Evolutionary conservation across 805 yeast species (phyloP).

Genomic region (Sugiyamaella mastotermitis): DNA sequence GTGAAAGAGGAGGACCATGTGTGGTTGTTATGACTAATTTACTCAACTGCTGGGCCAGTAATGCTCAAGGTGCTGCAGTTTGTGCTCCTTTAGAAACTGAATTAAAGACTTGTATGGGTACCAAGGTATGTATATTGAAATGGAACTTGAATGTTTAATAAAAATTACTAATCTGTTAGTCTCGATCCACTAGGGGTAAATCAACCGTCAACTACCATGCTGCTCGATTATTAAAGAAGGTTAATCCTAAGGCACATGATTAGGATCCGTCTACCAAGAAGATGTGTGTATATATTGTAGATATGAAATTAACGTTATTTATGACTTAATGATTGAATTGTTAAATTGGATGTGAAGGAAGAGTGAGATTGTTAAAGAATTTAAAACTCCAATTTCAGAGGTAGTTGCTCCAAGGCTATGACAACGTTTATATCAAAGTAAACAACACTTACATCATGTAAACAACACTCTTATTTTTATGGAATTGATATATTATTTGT

Average conservation of each 20-base stretch:
- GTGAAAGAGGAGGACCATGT: constrained; percentile 62
- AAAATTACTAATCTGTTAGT: constrained; percentile 13
- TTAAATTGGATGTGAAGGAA: too few species aligned
- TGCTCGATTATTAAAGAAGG: constrained; percentile 42
- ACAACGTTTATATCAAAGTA: too few species aligned
- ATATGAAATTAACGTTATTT: too few species aligned
- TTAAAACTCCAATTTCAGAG: too few species aligned
- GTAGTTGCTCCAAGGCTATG: too few species aligned
- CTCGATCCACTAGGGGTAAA: constrained; percentile 23
- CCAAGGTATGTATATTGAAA: constrained; percentile 25
- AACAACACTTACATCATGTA: too few species aligned
- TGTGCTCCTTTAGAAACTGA: constrained; percentile 65
- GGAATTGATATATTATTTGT: too few species aligned
- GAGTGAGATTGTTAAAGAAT: too few species aligned
- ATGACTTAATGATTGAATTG: too few species aligned
- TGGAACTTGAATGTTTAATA: not conserved
- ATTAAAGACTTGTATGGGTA: constrained; percentile 67
- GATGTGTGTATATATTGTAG: too few species aligned
- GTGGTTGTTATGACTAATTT: constrained; percentile 75
- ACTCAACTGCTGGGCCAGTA: constrained; percentile 94
- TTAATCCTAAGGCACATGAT: constrained; percentile 46
- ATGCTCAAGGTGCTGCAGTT: constrained; percentile 70
- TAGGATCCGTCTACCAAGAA: constrained; percentile 10
- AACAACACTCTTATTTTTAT: too few species aligned
- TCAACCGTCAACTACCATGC: constrained; percentile 50